Evolutionary conservation across 2,329 filamentous ascomycete genomes (phyloP), one percentile per base, ranked within the genome.

Genomic region (Monosporascus sp.): DNA sequence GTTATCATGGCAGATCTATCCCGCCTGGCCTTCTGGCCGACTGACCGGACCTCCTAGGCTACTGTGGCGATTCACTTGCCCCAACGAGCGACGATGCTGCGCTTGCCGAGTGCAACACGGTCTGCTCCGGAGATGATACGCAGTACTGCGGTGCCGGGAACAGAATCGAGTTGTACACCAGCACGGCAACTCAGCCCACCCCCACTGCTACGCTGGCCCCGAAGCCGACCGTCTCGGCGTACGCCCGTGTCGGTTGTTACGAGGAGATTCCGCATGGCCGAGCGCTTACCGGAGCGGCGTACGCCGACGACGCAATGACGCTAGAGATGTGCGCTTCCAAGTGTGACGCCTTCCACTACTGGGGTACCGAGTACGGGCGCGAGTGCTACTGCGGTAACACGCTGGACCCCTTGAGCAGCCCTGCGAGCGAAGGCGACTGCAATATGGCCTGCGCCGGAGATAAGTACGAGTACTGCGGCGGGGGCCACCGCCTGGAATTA

Each of bases 51-150:
- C 31, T 34, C 31, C 14, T 47, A 73, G 71, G 72, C 63, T 80
- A 77, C 59, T 81, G 78, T 62, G 77, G 76, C 36, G 75, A 80
- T 59, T 64, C 62, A 5, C 63, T 79, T 9, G 55, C 65, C 36
- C 40, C 63, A 20, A 66, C 60, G 50, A 72, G 70, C 63, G 53
- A 58, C 27, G 57, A 67, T 37, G 66, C 68, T 16, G 58, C 64
- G n/a, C 50, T 64, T n/a, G 56, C 58, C 27, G 69, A 74, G 27
- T 72, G 71, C 57, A 70, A 68, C 57, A 72, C 76, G 65, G 55
- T 63, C 17, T 77, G 74, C 58, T 69, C 66, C n/a, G 74, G 74
- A 40, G 70, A 76, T 41, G 51, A 61, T 3, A 69, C 69, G 16
- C 66, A 74, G 57, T 76, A 70, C 63, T 77, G 74, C 53, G 74